Conservation (phyloP, 768 basidiomycete genomes). For the Leccinum longicurvipes region DNA sequence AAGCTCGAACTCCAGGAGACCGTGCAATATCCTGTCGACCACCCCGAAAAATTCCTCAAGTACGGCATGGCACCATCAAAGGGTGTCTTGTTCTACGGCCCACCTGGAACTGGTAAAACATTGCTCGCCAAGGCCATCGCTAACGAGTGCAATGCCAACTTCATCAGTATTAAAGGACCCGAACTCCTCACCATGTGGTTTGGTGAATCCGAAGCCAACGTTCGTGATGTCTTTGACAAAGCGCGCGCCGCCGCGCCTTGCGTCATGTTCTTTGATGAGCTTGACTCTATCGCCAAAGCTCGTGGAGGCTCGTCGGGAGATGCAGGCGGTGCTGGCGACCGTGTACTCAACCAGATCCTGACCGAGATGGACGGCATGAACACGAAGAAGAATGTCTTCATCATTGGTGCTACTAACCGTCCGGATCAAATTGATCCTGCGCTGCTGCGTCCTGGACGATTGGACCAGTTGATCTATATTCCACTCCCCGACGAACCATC, state of each 20-base stretch:
- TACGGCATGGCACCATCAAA: conserved; percentile 99
- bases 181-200: conserved; percentile 99
- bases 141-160: conserved; percentile 99
- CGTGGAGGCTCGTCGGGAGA: conserved; percentile 85
- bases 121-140: conserved; percentile 98
- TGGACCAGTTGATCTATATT: conserved; percentile 99
- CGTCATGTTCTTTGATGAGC: conserved; percentile 99
- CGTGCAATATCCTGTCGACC: conserved; percentile 99
- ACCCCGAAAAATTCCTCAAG: conserved; percentile 99
- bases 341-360: conserved; percentile 94
- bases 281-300: conserved; percentile 98
- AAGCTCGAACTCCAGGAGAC: conserved; percentile 99
- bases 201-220: conserved; percentile 99
- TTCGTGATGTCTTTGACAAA: conserved; percentile 99
- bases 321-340: conserved; percentile 94
- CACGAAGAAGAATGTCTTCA: conserved; percentile 98
- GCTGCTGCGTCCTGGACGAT: conserved; percentile 92
- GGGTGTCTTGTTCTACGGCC: conserved; percentile 99
- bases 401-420: conserved; percentile 95
- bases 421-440: conserved; percentile 96
- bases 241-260: conserved; percentile 98
- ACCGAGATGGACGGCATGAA: conserved; percentile 99
- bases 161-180: conserved; percentile 99
- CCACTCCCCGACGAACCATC: conserved; percentile 94
- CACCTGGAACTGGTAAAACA: conserved; percentile 99